Conservation (phyloP, 2,329 filamentous ascomycete species). For the Fusarium citri region DNA sequence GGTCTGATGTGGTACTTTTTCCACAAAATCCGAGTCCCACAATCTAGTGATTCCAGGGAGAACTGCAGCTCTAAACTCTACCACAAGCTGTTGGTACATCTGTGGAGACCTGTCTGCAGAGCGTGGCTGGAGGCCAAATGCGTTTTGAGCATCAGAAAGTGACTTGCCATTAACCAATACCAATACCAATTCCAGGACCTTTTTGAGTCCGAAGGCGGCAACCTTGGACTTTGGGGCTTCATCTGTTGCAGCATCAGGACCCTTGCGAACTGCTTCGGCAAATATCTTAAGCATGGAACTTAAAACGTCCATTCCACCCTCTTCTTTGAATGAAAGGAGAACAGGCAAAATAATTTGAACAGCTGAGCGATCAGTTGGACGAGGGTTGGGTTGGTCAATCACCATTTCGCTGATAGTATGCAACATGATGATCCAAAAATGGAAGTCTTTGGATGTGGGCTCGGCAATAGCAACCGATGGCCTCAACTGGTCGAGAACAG, state of each 20-base stretch:
- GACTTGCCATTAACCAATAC: conserved; percentile 82
- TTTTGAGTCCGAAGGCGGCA: conserved; percentile 74
- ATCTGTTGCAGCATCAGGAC: conserved; percentile 56
- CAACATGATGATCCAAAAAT: conserved; percentile 85
- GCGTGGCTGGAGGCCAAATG: conserved; percentile 59
- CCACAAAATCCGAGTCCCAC: conserved; percentile 87
- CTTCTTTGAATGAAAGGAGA: conserved; percentile 86
- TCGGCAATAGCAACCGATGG: conserved; percentile 56
- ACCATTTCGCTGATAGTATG: conserved; percentile 82
- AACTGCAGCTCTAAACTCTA: conserved; percentile 85
- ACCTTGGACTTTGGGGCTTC: conserved; percentile 61
- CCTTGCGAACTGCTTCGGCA: conserved; percentile 48
- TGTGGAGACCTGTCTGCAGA: conserved; percentile 56
- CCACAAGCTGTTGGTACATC: conserved; percentile 78
- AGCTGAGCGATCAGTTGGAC: conserved; percentile 61
- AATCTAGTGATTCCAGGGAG: conserved; percentile 80
- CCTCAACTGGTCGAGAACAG: conserved; percentile 75
- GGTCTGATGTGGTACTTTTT: conserved; percentile 81
- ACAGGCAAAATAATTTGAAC: conserved; percentile 77
- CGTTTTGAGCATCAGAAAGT: conserved; percentile 78
- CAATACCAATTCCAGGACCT: conserved; percentile 85
- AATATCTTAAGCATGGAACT: conserved; percentile 79
- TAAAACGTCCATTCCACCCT: conserved; percentile 78
- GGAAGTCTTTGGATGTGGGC: conserved; percentile 72
- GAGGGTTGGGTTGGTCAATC: conserved; percentile 69